These are phyloP conservation scores for Cladophialophora psammophila DNA, from an alignment of 2,329 filamentous ascomycete species.

Conservation along the genomic window DNA sequence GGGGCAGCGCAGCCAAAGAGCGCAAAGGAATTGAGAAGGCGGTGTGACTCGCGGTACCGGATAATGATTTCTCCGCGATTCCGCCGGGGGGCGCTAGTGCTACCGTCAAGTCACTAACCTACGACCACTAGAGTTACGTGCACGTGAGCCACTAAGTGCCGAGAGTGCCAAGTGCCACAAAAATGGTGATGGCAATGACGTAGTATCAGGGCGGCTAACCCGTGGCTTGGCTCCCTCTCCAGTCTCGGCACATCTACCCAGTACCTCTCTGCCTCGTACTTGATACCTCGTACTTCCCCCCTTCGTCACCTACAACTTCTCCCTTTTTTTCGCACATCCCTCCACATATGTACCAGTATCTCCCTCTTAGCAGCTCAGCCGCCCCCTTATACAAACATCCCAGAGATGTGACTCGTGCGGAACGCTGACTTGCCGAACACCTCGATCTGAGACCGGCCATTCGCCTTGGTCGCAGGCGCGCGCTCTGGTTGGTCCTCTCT, in stretches of 20 bases:
- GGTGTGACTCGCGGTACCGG: conserved; percentile 7
- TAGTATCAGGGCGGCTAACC: background rate
- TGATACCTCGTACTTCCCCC: background rate
- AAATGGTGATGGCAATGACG: too few species aligned
- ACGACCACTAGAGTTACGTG: too few species aligned
- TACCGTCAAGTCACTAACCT: too few species aligned
- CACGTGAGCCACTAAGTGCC: too few species aligned
- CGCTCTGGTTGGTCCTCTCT: conserved; percentile 35
- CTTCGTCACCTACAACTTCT: background rate
- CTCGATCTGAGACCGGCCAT: conserved; percentile 14
- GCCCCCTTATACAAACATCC: conserved; percentile 13
- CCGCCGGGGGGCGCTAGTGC: background rate
- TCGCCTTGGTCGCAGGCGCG: conserved; percentile 24
- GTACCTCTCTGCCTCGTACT: too few species aligned
- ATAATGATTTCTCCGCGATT: conserved; percentile 16
- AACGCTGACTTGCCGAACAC: conserved; percentile 31
- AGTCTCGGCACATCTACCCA: background rate
- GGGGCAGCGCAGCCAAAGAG: background rate
- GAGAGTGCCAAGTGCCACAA: too few species aligned
- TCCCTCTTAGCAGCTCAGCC: background rate
- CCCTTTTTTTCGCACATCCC: background rate
- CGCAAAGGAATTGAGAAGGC: conserved; percentile 9
- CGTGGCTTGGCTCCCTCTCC: background rate
- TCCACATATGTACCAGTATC: background rate
- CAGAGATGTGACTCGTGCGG: conserved; percentile 16